Evolutionary conservation across 495 filamentous ascomycete species (phyloP).

Genomic region (Cenococcum geophilum): DNA sequence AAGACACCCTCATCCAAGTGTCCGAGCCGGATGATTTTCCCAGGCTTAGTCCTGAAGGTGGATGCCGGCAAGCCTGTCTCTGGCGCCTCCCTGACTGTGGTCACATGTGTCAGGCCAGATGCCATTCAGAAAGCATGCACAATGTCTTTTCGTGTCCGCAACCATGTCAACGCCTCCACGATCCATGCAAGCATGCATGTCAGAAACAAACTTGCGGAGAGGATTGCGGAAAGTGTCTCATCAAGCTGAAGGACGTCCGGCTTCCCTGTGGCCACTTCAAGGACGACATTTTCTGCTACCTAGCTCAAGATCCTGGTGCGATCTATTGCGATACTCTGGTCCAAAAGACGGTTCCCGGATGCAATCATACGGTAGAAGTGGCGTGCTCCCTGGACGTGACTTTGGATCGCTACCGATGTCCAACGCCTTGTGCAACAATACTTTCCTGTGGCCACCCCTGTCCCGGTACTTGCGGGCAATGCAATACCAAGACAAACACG

Average conservation of each 20-base stretch:
- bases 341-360: conserved; percentile 44
- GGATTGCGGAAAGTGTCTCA: conserved; percentile 37
- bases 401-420: conserved; percentile 43
- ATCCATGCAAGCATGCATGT: no score
- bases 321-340: conserved; percentile 38
- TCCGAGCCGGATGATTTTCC: conserved; percentile 57
- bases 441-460: conserved; percentile 60
- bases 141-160: conserved; percentile 53
- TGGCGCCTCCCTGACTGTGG: conserved; percentile 59
- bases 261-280: conserved; percentile 56
- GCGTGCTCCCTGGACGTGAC: conserved; percentile 47
- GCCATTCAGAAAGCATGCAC: conserved; percentile 63
- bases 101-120: conserved; percentile 60
- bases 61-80: conserved; percentile 56
- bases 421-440: conserved; percentile 39
- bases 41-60: conserved; percentile 59
- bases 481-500: conserved; percentile 35
- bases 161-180: no score
- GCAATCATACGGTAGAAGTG: conserved; percentile 48
- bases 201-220: conserved; percentile 46
- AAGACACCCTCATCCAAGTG: conserved; percentile 49
- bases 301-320: conserved; percentile 37
- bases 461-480: conserved; percentile 45
- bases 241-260: conserved; percentile 39
- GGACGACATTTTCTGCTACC: conserved; percentile 47